These are phyloP conservation scores for Chaetoceros muelleri DNA, from an alignment of 108 stramenopile species.

Conservation along the genomic window DNA sequence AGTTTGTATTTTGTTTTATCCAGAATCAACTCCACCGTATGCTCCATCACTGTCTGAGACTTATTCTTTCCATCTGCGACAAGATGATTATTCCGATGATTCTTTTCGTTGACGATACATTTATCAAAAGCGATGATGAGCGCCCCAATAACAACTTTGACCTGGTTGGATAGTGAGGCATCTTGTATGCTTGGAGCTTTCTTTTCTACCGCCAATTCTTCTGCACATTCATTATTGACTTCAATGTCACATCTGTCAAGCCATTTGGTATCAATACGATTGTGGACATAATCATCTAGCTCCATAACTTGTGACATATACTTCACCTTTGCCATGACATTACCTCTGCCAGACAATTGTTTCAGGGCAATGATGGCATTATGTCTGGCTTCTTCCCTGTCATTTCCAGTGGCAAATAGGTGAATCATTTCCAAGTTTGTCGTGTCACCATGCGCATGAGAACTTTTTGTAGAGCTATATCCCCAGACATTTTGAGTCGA, in stretches of 20 bases:
- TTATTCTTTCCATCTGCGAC: constrained; percentile 86
- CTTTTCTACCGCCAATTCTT: constrained; percentile 10
- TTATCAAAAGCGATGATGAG: constrained; percentile 60
- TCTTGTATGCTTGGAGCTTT: not conserved
- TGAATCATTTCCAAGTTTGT: constrained; percentile 99
- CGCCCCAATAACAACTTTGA: constrained; percentile 64
- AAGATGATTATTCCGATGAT: constrained; percentile 65
- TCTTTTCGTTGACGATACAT: constrained; percentile 38
- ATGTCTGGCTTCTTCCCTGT: constrained; percentile 90
- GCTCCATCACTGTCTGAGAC: constrained; percentile 57
- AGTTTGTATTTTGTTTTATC: constrained; percentile 90
- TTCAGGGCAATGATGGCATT: constrained; percentile 95
- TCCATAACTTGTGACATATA: constrained; percentile 95
- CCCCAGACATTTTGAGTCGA: constrained; percentile 99
- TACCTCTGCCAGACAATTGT: constrained; percentile 95
- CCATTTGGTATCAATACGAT: constrained; percentile 97
- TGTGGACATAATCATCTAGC: constrained; percentile 86
- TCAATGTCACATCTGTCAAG: constrained; percentile 87
- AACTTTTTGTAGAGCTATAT: constrained; percentile 96
- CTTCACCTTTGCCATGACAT: constrained; percentile 96
- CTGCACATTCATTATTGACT: constrained; percentile 33
- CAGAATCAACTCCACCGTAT: constrained; percentile 85
- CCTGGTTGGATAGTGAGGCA: constrained; percentile 30
- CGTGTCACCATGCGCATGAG: constrained; percentile 96
- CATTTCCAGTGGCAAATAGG: constrained; percentile 90